phyloP scores from a whole-genome alignment of 345 rosid genomes.

The Acer campestre region DNA sequence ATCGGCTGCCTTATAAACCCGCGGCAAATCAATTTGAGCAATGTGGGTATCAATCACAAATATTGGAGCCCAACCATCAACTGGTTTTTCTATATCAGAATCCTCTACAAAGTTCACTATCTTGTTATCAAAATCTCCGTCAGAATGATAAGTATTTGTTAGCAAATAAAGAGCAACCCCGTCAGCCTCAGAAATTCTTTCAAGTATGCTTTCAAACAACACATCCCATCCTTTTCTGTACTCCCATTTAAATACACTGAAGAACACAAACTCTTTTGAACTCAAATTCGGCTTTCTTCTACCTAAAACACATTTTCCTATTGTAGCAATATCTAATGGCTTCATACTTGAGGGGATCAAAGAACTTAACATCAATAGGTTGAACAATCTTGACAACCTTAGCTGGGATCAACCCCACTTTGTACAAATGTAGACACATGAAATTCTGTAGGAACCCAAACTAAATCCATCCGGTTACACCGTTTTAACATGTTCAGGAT shows the following conservation, averaged over 20 bases:
- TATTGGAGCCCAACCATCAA: constrained; percentile 51
- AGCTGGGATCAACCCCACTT: constrained; percentile 75
- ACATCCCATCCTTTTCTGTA: constrained; percentile 91
- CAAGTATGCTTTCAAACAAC: constrained; percentile 69
- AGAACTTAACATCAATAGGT: constrained; percentile 73
- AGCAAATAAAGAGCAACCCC: constrained; percentile 62
- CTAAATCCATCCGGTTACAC: constrained; percentile 72
- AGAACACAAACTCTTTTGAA: constrained; percentile 59
- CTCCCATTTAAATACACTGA: constrained; percentile 92
- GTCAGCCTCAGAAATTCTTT: constrained; percentile 56
- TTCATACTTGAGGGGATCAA: constrained; percentile 59
- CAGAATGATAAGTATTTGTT: constrained; percentile 79
- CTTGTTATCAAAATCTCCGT: constrained; percentile 66
- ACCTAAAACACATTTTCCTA: constrained; percentile 58
- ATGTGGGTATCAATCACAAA: constrained; percentile 67
- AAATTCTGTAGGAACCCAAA: constrained; percentile 93
- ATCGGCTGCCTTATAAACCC: constrained; percentile 71
- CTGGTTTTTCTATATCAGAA: constrained; percentile 41
- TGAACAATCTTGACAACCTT: constrained; percentile 83
- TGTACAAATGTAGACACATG: constrained; percentile 66
- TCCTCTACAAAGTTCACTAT: constrained; percentile 60
- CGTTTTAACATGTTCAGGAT: constrained; percentile 57
- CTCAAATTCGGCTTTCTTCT: constrained; percentile 6
- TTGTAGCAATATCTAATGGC: constrained; percentile 45
- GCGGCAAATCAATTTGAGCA: constrained; percentile 73